Base-by-base conservation (phyloP, 2,329 filamentous ascomycete species). In the Albifimbria verrucaria region DNA sequence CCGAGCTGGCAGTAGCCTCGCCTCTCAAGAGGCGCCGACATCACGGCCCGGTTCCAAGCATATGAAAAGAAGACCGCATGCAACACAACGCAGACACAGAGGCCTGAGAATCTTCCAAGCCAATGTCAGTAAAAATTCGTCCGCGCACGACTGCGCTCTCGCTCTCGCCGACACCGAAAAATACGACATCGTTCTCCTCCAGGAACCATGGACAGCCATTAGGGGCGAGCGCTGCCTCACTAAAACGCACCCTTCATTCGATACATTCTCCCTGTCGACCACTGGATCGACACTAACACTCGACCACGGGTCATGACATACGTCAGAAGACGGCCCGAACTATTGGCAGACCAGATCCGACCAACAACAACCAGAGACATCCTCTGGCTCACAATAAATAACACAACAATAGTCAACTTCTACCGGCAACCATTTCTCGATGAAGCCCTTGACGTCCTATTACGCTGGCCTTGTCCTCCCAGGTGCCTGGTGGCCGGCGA, bases 291-390 rank as follows among this genome's bases (percentile, higher is more conserved):
- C 28, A 56, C 49, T 23, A 17, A 25, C 36, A 57, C 55, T 26
- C 51, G 51, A 36, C 55, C 55, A 10, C 53, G 57, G 48, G 57
- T 57, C 18, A 57, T 57, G 49, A 59, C 53, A 46, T 59, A 57
- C 28, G 36, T 59, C 42, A 53, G 53, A 28, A 43, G 50, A 39
- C 32, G 52, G 50, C 43, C 53, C 4, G 17, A 36, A 15, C 49
- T 59, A 22, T 7, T 54, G 21, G 52, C 48, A 36, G 55, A 59
- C 48, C 50, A 57, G 44, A 54, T 45, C 21, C 50, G 53, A 44
- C 55, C 52, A 11, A 49, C 28, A 48, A 28, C 11, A 25, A 57
- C 42, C 26, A 51, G 52, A 12, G 53, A 57, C 36, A 57, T 56
- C 41, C 50, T 57, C 10, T 59, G 52, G 55, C 41, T 59, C 20